Evolutionary conservation across 1,284 basidiomycete species (phyloP).

Genomic region (Lentinus polychrous): DNA sequence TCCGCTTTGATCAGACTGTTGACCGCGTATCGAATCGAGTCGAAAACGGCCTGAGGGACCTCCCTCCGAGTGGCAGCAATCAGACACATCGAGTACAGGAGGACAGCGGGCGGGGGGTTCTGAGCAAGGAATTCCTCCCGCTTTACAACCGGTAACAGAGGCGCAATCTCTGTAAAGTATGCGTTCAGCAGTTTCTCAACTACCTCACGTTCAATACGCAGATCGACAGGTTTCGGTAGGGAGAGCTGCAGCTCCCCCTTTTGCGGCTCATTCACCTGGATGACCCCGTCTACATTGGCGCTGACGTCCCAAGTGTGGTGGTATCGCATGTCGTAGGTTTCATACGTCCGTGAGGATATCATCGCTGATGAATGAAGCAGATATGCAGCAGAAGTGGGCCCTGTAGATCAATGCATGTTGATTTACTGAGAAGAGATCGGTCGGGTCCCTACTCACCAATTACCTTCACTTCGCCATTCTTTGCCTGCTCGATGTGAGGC

Average conservation of each 20-base stretch:
- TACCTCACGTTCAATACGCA: conserved; percentile 70
- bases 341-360: conserved; percentile 77
- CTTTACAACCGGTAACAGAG: conserved; percentile 84
- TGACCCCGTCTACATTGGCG: conserved; percentile 80
- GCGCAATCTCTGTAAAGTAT: conserved; percentile 83
- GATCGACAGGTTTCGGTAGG: conserved; percentile 55
- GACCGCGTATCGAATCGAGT: conserved; percentile 78
- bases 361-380: conserved; percentile 85
- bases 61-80: conserved; percentile 83
- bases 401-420: conserved; percentile 36
- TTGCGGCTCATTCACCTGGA: conserved; percentile 71
- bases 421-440: conserved; percentile 17
- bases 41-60: conserved; percentile 78
- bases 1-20: conserved; percentile 84
- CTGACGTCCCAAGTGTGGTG: conserved; percentile 82
- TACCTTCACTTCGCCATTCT: conserved; percentile 41
- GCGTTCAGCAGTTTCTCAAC: conserved; percentile 83
- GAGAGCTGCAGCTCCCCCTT: conserved; percentile 45
- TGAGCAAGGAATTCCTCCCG: conserved; percentile 79
- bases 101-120: conserved; percentile 67
- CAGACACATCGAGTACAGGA: conserved; percentile 91
- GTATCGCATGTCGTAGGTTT: conserved; percentile 81
- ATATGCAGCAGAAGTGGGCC: conserved; percentile 81
- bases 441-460: conserved; percentile 42
- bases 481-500: conserved; percentile 21